A percentile compares a stretch with the other conserved stretches of the same genome.
Evolutionary conservation across 2,329 filamentous ascomycete genomes (phyloP).

Genomic region (Neocucurbitaria cava): DNA sequence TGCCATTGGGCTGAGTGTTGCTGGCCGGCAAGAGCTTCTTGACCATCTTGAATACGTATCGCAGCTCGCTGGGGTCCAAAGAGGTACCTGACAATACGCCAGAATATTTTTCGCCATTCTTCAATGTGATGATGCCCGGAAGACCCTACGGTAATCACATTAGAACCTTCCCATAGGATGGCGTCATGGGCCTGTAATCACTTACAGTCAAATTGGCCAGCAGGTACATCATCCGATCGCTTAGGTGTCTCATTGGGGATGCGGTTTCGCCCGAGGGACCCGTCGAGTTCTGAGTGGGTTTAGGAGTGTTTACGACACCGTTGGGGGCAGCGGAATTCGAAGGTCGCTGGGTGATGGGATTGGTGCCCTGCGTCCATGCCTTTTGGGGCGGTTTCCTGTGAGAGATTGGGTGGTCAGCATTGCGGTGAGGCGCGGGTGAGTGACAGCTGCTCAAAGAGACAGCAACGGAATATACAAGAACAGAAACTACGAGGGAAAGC

Average conservation of each 20-base stretch:
- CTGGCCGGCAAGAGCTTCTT: slow-evolving; percentile 56
- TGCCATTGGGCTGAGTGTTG: slow-evolving; percentile 56
- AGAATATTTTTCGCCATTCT: slow-evolving; percentile 66
- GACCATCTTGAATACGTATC: slow-evolving; percentile 71
- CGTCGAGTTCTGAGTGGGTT: slow-evolving; percentile 48
- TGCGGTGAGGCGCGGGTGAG: slow-evolving; percentile 7
- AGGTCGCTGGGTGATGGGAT: slow-evolving; percentile 66
- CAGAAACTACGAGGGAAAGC: slow-evolving; percentile 4
- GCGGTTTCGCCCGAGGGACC: slow-evolving; percentile 56
- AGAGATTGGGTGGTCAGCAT: slow-evolving; percentile 33
- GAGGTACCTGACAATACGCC: slow-evolving; percentile 67
- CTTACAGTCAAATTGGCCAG: slow-evolving; percentile 66
- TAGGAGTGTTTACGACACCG: slow-evolving; percentile 56
- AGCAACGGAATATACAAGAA: slow-evolving; percentile 5
- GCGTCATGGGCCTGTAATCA: slow-evolving; percentile 11
- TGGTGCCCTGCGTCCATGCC: slow-evolving; percentile 67
- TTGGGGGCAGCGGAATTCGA: slow-evolving; percentile 60
- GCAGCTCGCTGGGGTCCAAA: slow-evolving; percentile 59
- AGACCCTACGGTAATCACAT: slow-evolving; percentile 57
- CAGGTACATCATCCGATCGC: slow-evolving; percentile 66
- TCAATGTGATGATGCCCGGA: slow-evolving; percentile 62
- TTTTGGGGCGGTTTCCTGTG: slow-evolving; percentile 61
- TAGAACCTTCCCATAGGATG: slow-evolving; percentile 8
- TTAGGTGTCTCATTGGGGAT: slow-evolving; percentile 63
- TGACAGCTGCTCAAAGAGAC: slow-evolving; percentile 6